Conservation (phyloP, 192 early-diverging fungal genomes). For the Coemansia sp. region DNA sequence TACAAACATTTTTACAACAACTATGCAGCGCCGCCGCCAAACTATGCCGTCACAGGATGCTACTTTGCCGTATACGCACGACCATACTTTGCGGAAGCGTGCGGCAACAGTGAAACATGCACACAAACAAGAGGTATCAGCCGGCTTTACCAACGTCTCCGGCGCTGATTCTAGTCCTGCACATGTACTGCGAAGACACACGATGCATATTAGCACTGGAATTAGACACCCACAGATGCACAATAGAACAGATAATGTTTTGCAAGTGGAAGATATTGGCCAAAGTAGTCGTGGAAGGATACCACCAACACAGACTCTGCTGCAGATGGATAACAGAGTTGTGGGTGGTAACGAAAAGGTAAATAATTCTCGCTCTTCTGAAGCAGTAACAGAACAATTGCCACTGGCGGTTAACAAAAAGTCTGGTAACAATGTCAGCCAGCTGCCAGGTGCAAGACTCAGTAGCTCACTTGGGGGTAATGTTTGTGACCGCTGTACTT, state of each 20-base stretch:
- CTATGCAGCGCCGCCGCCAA: not conserved
- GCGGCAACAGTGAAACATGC: not conserved
- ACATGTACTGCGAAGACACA: not conserved
- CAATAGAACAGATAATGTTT: not conserved
- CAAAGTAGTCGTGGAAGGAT: not conserved
- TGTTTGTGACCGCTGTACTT: not conserved
- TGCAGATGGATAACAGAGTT: not conserved
- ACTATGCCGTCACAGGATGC: slow-evolving; percentile 15
- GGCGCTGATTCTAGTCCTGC: not conserved
- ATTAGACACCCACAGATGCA: not conserved
- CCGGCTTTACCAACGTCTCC: not conserved
- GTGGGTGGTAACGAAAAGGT: not conserved
- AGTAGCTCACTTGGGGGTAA: not conserved
- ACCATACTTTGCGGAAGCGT: not conserved
- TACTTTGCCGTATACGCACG: slow-evolving; percentile 13
- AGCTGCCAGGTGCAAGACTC: not conserved
- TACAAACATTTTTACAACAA: not conserved
- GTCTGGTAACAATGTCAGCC: not conserved
- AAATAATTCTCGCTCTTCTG: not conserved
- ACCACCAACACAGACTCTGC: not conserved
- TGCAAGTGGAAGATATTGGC: not conserved
- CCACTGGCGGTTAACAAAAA: not conserved
- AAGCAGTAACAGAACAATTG: not conserved
- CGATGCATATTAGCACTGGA: slow-evolving; percentile 1
- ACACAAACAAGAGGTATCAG: not conserved